These are phyloP conservation scores for Hymenoscyphus scutula DNA, from an alignment of 2,329 filamentous ascomycete genomes.

Conservation along the genomic window DNA sequence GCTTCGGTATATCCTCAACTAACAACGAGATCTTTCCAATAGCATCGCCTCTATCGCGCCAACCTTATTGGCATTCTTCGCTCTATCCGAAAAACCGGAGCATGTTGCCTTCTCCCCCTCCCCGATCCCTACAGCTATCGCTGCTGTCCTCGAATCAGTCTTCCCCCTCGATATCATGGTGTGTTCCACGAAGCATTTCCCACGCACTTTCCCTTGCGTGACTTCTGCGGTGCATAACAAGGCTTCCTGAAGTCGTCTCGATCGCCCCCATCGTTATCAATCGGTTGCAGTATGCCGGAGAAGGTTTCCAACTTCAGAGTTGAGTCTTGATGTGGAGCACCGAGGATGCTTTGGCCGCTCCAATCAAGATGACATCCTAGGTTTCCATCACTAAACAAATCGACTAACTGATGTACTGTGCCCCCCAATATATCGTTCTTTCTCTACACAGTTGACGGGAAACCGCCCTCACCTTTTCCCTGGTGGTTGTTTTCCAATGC, in stretches of 20 bases:
- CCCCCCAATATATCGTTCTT: not conserved
- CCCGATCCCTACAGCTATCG: not conserved
- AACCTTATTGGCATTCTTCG: not conserved
- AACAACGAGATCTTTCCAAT: not conserved
- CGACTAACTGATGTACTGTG: not conserved
- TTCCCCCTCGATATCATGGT: not conserved
- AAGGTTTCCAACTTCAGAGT: not conserved
- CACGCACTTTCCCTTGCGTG: not conserved
- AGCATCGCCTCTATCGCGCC: not conserved
- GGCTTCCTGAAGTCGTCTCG: not conserved
- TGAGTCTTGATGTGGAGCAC: not conserved
- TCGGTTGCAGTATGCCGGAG: constrained; percentile 6
- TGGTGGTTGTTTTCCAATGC: not conserved
- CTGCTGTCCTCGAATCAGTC: not conserved
- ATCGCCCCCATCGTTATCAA: constrained; percentile 6
- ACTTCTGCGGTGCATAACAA: constrained; percentile 1
- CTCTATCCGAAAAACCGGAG: not conserved
- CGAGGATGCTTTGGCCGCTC: constrained; percentile 2
- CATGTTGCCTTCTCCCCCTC: not conserved
- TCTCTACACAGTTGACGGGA: not conserved
- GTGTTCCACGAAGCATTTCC: not conserved
- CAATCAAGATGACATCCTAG: not conserved
- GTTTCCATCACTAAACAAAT: not conserved
- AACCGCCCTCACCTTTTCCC: not conserved
- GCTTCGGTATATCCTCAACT: not conserved